Evolutionary conservation across 352 stramenopile genomes (phyloP), one percentile per base, ranked within the genome.

Genomic region (Pythium vanterpoolii): DNA sequence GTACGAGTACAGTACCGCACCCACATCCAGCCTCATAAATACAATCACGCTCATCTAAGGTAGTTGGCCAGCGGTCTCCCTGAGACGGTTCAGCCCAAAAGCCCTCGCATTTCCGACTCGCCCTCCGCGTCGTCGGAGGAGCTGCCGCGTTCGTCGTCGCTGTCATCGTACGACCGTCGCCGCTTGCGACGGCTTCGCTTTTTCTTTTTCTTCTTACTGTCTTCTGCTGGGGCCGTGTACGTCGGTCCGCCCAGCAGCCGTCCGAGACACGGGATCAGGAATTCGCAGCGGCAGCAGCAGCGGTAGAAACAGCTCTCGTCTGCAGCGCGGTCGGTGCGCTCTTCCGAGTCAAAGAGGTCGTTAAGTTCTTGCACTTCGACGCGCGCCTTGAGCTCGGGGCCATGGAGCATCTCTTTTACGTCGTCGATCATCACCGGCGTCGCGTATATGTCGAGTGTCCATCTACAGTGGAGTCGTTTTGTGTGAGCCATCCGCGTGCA

Each of bases 381-480:
- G 28, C 81, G 74, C 9, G 83, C 83, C 56, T 77, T 80, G 39
- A 93, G 69, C 55, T 83, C 63, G 1, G 81, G 76, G 1, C 60
- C 74, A 45, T 74, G 79, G n/a, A 90, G 69, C 77, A 93, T 93
- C 52, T 86, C 79, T 16, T 68, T 63, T 6, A 90, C 62, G 49
- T 93, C 83, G 48, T 93, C 83, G 30, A 86, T 77, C 74, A 93
- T 78, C 14, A 90, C 83, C 4, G 83, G 83, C 28, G 76, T 78
- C 14, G 81, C 74, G 64, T 93, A 93, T 26, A 93, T 84, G 53
- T 93, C 81, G 14, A 93, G 67, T 27, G 73, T 91, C 79, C 79
- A 91, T 3, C 64, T 71, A 28, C 5, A 8, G 23, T 8, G n/a
- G n/a, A n/a, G n/a, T n/a, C n/a, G n/a, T n/a, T n/a, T n/a, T n/a